Evolutionary conservation across 2,329 filamentous ascomycete genomes (phyloP), one percentile per base, ranked within the genome.

Genomic region (Meredithiella fracta): DNA sequence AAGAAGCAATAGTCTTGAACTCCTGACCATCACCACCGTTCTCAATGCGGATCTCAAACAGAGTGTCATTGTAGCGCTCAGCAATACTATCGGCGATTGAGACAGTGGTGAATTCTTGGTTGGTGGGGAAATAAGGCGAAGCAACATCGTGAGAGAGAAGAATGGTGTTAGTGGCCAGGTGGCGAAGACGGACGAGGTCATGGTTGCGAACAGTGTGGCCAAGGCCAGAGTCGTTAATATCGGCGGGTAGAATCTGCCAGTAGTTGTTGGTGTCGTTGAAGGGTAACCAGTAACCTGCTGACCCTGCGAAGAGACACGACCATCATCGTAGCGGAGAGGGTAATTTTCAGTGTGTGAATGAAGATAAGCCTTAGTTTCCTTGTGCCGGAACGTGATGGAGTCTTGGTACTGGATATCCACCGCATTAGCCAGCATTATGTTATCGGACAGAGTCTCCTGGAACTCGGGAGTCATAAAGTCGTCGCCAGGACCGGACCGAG

Each of bases 401-500:
- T 98, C 92, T 64, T 86, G 91, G 73, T 94, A 98, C 63, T 96
- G 76, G 61, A 98, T 86, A 49, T 82, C 82, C 55, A 95, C 73
- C 15, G 92, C 83, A 64, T 92, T 89, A 62, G 87, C 81, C 59
- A 88, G 79, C 87, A 98, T 92, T 59, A 85, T 72, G 66, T 98
- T 98, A 73, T 98, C 91, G 65, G 85, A 89, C 61, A 98, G 74
- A 1, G 92, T 97, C 72, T 95, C 90, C 72, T 98, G 92, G 73
- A 98, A 98, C 65, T 92, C 88, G 1, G 92, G 92, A 3, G 85
- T 89, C 92, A 98, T 98, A 72, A 98, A 98, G 65, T 97, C 91
- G 66, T 98, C 92, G 55, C 92, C 92, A 47, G 92, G 91, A 37
- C 92, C 92, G 54, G 92, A 97, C 59, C 83, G 79, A 62, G 73